Evolutionary conservation across 2,329 filamentous ascomycete genomes (phyloP), one percentile per base, ranked within the genome.

Genomic region (Colletotrichum echinochloae): DNA sequence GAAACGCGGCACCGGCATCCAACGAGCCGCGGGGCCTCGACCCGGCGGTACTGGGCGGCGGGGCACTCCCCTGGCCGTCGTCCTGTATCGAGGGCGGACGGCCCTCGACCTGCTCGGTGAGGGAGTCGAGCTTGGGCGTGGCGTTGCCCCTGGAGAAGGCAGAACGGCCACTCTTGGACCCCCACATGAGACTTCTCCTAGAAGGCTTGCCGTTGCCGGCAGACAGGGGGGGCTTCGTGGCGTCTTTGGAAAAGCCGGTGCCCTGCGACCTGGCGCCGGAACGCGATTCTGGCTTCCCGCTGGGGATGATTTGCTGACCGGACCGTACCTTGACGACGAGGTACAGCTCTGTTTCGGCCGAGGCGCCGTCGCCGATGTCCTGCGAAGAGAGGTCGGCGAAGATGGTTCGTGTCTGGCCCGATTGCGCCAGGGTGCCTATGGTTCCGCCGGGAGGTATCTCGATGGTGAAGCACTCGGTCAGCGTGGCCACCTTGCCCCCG

Each of bases 401-500:
- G 2, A 99, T 85, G 0, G 94, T 97, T 77, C 92, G 94, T 78
- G 95, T 89, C 77, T 91, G 91, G 28, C 89, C 87, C 73, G 89
- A 88, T 62, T 90, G 88, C 12, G 88, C 82, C 59, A 93, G 82
- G 70, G 88, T 89, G 16, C 90, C 87, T 72, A 95, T 89, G 26
- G 89, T 88, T 66, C 94, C 93, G 37, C 91, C 91, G 0, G 93
- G 84, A 0, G 93, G 91, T 18, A 97, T 87, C 64, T 95, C 91
- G 62, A 97, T 88, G 20, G 89, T 88, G 80, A 94, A 98, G 60
- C 89, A 92, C 80, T 99, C 96, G 2, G 94, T 97, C 1, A 98
- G 82, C 3, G 90, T 89, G 20, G 87, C 86, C 9, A 92, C 84
- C 14, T 86, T 83, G 39, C 89, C 88, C 20, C 90, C 89, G 2